Evolutionary conservation across 208 protist genomes (phyloP).

Genomic region (Acanthamoeba royreba): DNA sequence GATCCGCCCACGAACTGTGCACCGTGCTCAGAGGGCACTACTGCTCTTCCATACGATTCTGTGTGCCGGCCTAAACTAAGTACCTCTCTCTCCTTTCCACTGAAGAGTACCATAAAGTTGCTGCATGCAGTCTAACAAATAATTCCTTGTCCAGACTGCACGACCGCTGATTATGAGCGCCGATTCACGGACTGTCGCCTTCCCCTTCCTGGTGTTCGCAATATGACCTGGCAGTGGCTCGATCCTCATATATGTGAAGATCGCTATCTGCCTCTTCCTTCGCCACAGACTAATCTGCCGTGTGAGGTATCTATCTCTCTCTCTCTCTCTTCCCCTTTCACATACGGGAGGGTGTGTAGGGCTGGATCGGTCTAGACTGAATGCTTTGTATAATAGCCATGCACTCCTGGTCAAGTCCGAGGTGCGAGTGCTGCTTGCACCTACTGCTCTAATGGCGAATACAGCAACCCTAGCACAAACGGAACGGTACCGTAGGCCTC

Average conservation of each 20-base stretch:
- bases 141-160: background rate
- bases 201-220: background rate
- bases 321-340: background rate
- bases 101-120: too few relatives aligned
- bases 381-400: background rate
- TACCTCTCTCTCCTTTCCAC: background rate
- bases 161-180: constrained; percentile 23
- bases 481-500: background rate
- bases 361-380: background rate
- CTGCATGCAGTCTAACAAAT: too few relatives aligned
- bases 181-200: background rate
- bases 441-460: background rate
- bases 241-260: constrained; percentile 37
- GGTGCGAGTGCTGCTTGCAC: background rate
- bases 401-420: background rate
- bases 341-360: too few relatives aligned
- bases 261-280: background rate
- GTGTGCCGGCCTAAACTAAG: background rate
- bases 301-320: background rate
- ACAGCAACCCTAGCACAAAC: background rate
- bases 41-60: constrained; percentile 31
- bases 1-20: background rate
- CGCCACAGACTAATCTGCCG: background rate
- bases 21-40: background rate
- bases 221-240: background rate